Conservation (phyloP, 768 basidiomycete species). For the Termitomyces sp. region DNA sequence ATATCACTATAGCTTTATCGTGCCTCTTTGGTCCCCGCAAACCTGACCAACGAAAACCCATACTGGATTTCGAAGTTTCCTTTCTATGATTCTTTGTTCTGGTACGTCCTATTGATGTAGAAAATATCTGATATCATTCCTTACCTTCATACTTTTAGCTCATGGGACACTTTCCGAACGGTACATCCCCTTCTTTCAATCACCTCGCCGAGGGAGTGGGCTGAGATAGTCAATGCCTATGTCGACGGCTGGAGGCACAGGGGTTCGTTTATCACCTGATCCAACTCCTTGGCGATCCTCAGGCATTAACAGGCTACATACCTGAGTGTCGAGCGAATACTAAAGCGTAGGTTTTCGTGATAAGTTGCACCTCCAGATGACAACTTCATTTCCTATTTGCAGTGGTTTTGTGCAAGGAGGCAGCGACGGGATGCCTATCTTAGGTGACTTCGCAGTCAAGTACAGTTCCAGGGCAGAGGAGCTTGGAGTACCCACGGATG, state of each 20-base stretch:
- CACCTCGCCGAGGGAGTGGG: slow-evolving; percentile 41
- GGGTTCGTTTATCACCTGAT: slow-evolving; percentile 21
- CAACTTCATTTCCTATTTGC: background rate
- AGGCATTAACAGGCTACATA: slow-evolving; percentile 31
- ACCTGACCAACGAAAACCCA: slow-evolving; percentile 46
- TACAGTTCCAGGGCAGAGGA: slow-evolving; percentile 31
- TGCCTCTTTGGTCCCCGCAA: slow-evolving; percentile 46
- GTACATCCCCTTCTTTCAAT: slow-evolving; percentile 48
- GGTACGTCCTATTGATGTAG: slow-evolving; percentile 24
- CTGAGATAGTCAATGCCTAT: slow-evolving; percentile 44
- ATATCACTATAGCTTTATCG: slow-evolving; percentile 38
- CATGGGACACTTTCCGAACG: slow-evolving; percentile 53
- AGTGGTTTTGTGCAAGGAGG: slow-evolving; percentile 50
- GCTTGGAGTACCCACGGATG: slow-evolving; percentile 40
- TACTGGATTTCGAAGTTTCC: slow-evolving; percentile 44
- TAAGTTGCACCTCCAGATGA: background rate
- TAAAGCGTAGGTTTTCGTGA: slow-evolving; percentile 31
- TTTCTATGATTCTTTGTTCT: slow-evolving; percentile 50
- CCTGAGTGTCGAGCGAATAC: slow-evolving; percentile 50
- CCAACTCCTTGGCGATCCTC: background rate
- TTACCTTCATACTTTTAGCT: slow-evolving; percentile 24
- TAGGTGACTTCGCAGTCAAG: slow-evolving; percentile 49
- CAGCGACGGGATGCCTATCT: slow-evolving; percentile 47
- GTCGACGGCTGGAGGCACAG: slow-evolving; percentile 49
- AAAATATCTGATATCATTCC: background rate